phyloP scores from a whole-genome alignment of 345 rosid species.

The Brassica incana region DNA sequence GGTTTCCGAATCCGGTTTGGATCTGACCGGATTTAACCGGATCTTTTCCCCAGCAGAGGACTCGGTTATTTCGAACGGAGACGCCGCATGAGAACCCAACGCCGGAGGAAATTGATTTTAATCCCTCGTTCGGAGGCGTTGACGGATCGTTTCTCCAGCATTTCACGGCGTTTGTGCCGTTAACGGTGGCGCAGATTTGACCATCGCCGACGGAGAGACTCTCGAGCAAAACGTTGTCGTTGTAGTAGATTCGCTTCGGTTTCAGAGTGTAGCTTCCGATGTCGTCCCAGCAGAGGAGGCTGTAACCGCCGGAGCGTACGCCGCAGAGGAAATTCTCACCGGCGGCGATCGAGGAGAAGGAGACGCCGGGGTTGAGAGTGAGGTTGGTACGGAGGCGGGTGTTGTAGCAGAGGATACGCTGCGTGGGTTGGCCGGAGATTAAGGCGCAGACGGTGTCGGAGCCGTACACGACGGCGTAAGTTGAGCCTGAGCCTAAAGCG shows the following conservation, averaged over 20 bases:
- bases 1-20: constrained; percentile 48
- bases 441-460: constrained; percentile 67
- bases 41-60: constrained; percentile 61
- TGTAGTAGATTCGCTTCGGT: constrained; percentile 55
- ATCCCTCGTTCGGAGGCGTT: constrained; percentile 15
- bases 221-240: constrained; percentile 41
- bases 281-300: constrained; percentile 68
- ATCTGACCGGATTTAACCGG: constrained; percentile 33
- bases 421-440: constrained; percentile 45
- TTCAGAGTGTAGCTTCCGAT: constrained; percentile 9
- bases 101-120: constrained; percentile 63
- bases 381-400: constrained; percentile 28
- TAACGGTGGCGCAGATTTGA: constrained; percentile 66
- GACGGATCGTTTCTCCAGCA: constrained; percentile 59
- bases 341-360: constrained; percentile 70
- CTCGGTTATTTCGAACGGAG: constrained; percentile 15
- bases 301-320: constrained; percentile 58
- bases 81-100: constrained; percentile 76
- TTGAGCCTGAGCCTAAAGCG: constrained; percentile 71
- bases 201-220: constrained; percentile 58
- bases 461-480: constrained; percentile 61
- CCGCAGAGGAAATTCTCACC: constrained; percentile 66
- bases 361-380: constrained; percentile 49
- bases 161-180: constrained; percentile 37
- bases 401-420: constrained; percentile 50